A percentile compares a stretch with the other conserved stretches of the same genome.
These are phyloP conservation scores for Phytophthora vignae DNA, from an alignment of 352 stramenopile genomes.

Conservation along the genomic window DNA sequence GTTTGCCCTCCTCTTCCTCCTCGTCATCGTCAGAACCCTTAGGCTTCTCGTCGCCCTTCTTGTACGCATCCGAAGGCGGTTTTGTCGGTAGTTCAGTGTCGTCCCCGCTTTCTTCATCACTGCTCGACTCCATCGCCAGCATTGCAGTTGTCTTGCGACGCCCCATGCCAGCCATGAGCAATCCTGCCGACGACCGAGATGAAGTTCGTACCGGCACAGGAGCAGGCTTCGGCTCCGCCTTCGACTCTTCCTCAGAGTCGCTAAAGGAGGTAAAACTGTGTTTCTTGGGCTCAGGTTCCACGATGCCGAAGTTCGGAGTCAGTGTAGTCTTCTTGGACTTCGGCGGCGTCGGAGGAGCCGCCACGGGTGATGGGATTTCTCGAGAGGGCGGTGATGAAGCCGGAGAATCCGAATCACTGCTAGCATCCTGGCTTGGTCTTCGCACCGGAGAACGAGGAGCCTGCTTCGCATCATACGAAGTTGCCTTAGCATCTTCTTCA, in stretches of 20 bases:
- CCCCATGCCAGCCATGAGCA: conserved; percentile 70
- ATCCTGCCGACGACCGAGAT: conserved; percentile 47
- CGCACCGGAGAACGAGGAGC: conserved; percentile 25
- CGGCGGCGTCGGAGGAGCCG: conserved; percentile 35
- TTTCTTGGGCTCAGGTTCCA: conserved; percentile 66
- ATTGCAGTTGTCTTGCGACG: conserved; percentile 73
- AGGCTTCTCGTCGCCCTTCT: conserved; percentile 40
- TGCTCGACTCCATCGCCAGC: conserved; percentile 83
- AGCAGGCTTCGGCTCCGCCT: conserved; percentile 68
- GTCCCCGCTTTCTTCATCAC: conserved; percentile 71
- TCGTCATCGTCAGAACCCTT: conserved; percentile 34
- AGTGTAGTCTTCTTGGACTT: conserved; percentile 48
- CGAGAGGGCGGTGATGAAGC: conserved; percentile 13
- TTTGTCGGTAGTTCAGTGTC: conserved; percentile 66
- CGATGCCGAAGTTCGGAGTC: conserved; percentile 79
- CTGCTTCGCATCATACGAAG: conserved; percentile 26
- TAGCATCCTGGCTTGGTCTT: conserved; percentile 30
- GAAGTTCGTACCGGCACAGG: conserved; percentile 49
- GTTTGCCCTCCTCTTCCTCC: conserved; percentile 34
- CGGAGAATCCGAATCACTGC: conserved; percentile 25
- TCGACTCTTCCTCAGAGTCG: conserved; percentile 85
- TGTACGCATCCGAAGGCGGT: conserved; percentile 47
- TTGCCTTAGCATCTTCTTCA: conserved; percentile 32
- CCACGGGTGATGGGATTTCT: conserved; percentile 23
- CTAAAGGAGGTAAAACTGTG: conserved; percentile 90